Evolutionary conservation across 768 basidiomycete species (phyloP).

Genomic region (Boletus reticulatus): DNA sequence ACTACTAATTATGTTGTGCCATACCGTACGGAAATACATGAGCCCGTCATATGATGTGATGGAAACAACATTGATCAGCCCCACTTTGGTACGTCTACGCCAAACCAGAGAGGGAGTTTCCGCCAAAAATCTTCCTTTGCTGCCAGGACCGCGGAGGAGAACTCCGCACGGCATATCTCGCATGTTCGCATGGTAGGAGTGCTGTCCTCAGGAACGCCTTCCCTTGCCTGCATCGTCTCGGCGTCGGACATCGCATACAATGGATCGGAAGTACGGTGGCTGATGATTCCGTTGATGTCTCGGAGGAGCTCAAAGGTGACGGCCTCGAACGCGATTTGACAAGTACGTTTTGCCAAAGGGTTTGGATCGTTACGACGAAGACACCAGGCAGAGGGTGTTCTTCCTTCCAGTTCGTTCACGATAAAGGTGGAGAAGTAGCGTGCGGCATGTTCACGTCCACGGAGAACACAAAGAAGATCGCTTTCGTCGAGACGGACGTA

Average conservation of each 20-base stretch:
- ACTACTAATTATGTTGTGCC: not conserved
- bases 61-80: constrained; percentile 17
- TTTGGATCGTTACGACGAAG: constrained; percentile 47
- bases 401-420: constrained; percentile 68
- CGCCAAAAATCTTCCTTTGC: constrained; percentile 66
- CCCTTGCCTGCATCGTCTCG: constrained; percentile 61
- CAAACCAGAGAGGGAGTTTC: constrained; percentile 64
- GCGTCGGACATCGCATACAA: constrained; percentile 69
- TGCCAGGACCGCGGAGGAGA: constrained; percentile 54
- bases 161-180: constrained; percentile 62
- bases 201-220: constrained; percentile 42
- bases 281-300: constrained; percentile 67
- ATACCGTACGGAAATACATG: constrained; percentile 14
- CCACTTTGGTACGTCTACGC: constrained; percentile 45
- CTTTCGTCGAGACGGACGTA: constrained; percentile 40
- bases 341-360: constrained; percentile 47
- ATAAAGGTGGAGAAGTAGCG: constrained; percentile 78
- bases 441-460: constrained; percentile 69
- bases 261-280: constrained; percentile 66
- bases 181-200: constrained; percentile 54
- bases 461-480: constrained; percentile 60
- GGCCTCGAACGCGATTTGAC: constrained; percentile 70
- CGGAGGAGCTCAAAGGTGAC: constrained; percentile 74
- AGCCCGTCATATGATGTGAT: not conserved
- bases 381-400: constrained; percentile 50